Evolutionary conservation across 2,329 filamentous ascomycete genomes (phyloP), one percentile per base, ranked within the genome.

Genomic region (Colletotrichum somersetense): DNA sequence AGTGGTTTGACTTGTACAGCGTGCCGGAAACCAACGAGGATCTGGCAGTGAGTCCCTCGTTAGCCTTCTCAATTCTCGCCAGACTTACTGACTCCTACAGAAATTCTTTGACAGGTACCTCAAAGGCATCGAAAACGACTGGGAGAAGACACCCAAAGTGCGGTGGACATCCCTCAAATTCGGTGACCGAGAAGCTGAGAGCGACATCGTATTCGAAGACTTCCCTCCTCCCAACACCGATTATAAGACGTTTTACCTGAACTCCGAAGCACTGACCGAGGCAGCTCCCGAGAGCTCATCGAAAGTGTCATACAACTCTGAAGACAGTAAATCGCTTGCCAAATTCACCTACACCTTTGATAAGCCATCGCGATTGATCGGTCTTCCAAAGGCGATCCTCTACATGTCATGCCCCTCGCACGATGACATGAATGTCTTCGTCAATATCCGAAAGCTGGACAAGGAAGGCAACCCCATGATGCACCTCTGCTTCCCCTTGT

Each of bases 91-190:
- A 68, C 33, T 4, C 1, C 1, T 7, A 1, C 23, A 68, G 66
- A 68, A 65, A 68, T 68, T 68, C 59, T 68, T 86, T 65, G 84
- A 86, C 59, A 77, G 75, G 1, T 87, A 83, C 67, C 77, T 86
- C 20, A 83, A 83, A 38, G 82, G 77, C 0, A 76, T 80, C 1
- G 72, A 83, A 2, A 87, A 87, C 65, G 82, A 76, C 20, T 87
- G 84, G 84, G 83, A 86, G 71, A 78, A 81, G 55, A 87, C 85
- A 0, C 83, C 85, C 0, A 78, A 78, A 40, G 83, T 87, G 1
- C 80, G 85, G 6, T 83, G 80, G 78, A 80, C 83, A 1, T 76
- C 81, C 0, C 75, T 86, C 38, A 77, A 78, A 58, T 84, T 82
- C 56, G 80, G 80, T 10, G 77, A 79, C 71, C 76, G 61, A 61